Conservation (phyloP, 2,329 filamentous ascomycete genomes). For the Aspergillus luchuensis region DNA sequence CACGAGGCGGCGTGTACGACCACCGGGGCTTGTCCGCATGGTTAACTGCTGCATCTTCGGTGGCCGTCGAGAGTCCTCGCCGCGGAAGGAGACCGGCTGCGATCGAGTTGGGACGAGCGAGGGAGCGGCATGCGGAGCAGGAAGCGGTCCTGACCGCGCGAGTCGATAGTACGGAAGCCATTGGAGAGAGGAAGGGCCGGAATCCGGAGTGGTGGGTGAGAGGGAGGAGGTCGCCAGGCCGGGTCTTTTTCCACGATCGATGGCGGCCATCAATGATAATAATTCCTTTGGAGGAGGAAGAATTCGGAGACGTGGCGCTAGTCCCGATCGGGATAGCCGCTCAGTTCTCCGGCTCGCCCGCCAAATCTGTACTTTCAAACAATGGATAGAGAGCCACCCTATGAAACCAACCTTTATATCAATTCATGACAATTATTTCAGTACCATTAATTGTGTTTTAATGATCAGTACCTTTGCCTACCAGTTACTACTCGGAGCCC, state of each 20-base stretch:
- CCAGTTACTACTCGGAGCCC: neutral
- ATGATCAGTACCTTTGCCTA: too few relatives aligned
- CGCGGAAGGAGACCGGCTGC: slow-evolving; percentile 22
- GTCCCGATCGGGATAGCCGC: slow-evolving; percentile 23
- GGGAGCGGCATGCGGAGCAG: slow-evolving; percentile 33
- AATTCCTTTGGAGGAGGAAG: slow-evolving; percentile 26
- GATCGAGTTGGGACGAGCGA: slow-evolving; percentile 23
- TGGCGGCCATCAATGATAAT: slow-evolving; percentile 14
- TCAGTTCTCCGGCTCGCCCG: neutral
- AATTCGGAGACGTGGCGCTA: slow-evolving; percentile 30
- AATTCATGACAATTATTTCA: too few relatives aligned
- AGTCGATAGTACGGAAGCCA: slow-evolving; percentile 53
- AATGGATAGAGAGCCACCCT: too few relatives aligned
- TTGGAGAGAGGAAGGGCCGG: slow-evolving; percentile 26
- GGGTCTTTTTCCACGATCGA: slow-evolving; percentile 19
- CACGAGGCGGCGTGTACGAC: slow-evolving; percentile 68
- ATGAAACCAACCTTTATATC: too few relatives aligned
- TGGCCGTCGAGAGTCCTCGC: slow-evolving; percentile 32
- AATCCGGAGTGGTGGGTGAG: slow-evolving; percentile 22
- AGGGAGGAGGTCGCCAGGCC: slow-evolving; percentile 15
- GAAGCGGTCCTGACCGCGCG: slow-evolving; percentile 42
- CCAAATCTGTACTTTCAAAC: neutral
- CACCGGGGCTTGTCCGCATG: slow-evolving; percentile 60
- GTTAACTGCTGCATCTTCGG: slow-evolving; percentile 33
- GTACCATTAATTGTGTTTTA: too few relatives aligned